Conservation (phyloP, 1,139 yeast genomes). For the Zygoascus meyerae region DNA sequence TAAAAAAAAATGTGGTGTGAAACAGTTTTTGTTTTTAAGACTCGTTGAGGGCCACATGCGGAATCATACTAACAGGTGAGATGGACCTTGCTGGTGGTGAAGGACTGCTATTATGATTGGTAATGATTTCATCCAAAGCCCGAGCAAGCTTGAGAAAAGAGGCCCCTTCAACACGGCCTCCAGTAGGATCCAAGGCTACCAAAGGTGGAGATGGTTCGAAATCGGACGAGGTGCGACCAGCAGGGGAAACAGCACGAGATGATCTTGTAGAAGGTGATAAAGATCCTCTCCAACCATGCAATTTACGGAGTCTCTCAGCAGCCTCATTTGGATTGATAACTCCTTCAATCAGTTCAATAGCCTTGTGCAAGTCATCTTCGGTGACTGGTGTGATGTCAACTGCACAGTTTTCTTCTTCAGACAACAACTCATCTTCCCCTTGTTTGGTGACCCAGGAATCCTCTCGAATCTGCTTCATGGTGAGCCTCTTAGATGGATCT, state of each 20-base stretch:
- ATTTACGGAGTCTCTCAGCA: conserved; percentile 25
- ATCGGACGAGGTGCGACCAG: not conserved
- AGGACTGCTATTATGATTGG: conserved; percentile 6
- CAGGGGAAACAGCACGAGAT: conserved; percentile 11
- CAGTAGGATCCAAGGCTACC: not conserved
- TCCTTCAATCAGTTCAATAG: conserved; percentile 34
- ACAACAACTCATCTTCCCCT: conserved; percentile 36
- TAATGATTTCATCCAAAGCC: conserved; percentile 30
- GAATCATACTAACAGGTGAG: not conserved
- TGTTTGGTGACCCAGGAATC: conserved; percentile 53
- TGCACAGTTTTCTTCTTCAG: conserved; percentile 36
- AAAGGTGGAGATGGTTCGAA: not conserved
- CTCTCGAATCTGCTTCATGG: conserved; percentile 47
- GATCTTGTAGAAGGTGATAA: conserved; percentile 10
- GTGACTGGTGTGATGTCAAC: conserved; percentile 32
- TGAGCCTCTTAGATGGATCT: conserved; percentile 50
- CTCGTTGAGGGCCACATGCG: not conserved
- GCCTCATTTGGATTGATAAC: conserved; percentile 26
- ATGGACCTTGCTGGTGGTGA: not conserved
- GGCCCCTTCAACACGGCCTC: conserved; percentile 10
- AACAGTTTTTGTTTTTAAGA: no score
- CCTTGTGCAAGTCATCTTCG: conserved; percentile 35
- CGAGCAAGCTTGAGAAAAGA: conserved; percentile 26
- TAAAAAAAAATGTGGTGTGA: no score
- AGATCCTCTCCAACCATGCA: conserved; percentile 32